Percentiles rank a stretch among this genome's conserved stretches.
Conservation (phyloP, 2,329 filamentous ascomycete genomes). For the Trichoderma sp. region DNA sequence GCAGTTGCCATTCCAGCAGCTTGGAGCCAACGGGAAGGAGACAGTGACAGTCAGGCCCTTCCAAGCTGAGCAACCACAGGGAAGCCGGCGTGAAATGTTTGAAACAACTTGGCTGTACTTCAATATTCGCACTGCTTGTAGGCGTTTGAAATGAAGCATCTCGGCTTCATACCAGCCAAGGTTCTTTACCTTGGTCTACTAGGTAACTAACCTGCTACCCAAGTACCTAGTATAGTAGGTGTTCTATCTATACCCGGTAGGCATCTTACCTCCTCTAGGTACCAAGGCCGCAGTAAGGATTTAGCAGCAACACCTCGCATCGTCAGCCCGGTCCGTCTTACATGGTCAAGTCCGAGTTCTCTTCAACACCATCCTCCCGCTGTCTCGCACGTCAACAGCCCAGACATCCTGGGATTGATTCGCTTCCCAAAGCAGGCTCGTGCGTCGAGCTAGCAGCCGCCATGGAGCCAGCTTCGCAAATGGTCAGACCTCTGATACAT, state of each 20-base stretch:
- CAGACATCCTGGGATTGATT: background rate
- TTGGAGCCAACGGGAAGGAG: constrained; percentile 16
- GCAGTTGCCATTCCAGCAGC: background rate
- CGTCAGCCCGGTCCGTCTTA: constrained; percentile 3
- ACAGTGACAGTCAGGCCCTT: constrained; percentile 8
- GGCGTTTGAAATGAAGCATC: background rate
- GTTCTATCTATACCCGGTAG: background rate
- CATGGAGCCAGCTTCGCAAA: constrained; percentile 3
- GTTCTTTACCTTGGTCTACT: too few species aligned
- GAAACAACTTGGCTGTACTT: background rate
- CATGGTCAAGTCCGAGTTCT: background rate
- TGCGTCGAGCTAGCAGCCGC: constrained; percentile 5
- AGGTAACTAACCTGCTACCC: too few species aligned
- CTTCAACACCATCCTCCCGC: background rate
- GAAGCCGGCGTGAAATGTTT: background rate
- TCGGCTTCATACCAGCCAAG: too few species aligned
- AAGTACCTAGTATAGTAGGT: too few species aligned
- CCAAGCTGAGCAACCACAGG: background rate
- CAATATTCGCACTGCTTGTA: background rate
- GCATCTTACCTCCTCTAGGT: background rate
- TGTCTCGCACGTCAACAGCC: background rate
- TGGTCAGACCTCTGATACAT: background rate
- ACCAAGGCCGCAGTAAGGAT: background rate
- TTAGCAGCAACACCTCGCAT: background rate
- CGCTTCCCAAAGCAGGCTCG: constrained; percentile 5